Evolutionary conservation across 2,329 filamentous ascomycete genomes (phyloP), one percentile per base, ranked within the genome.

Genomic region (Thelonectria rubi): DNA sequence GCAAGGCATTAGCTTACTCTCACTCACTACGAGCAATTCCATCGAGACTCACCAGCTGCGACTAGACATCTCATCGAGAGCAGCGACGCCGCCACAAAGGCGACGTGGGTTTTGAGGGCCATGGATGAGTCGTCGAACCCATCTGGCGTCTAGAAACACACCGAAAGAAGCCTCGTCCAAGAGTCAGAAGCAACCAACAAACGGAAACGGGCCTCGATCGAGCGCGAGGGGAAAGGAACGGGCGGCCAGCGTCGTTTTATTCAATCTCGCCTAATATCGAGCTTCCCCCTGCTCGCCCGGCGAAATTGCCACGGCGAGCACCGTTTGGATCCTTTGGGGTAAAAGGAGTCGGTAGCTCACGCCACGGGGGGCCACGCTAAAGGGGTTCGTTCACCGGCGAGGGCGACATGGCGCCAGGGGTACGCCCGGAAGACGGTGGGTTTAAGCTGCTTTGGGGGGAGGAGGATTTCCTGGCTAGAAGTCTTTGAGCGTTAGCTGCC

Each of bases 101-200:
- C 69, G 61, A 71, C 64, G 63, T 65, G 61, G 48, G 62, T 68
- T 68, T 51, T 65, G 51, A 60, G 58, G 65, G 69, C 65, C 69
- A 72, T 71, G 30, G 42, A 54, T 30, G 63, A 68, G 63, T 56
- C 62, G 60, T 63, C 63, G 57, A 46, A 63, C 65, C 69, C 62
- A 62, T 65, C 37, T 60, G 42, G 15, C 53, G 58, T 63, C 61
- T 43, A 49, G 30, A 34, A 55, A 53, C 45, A 17, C 20, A 51
- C 49, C 47, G 45, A 46, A 60, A 47, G 45, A 50, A 64, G 51
- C 53, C 61, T 48, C 21, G 21, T 24, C 21, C 21, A 24, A 24
- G 21, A 24, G 21, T 24, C 21, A 24, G 21, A 24, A 56, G 40
- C 37, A 24, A 56, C 51, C 37, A n/a, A 49, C 34, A 34, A 45